Evolutionary conservation across 305 asterid genomes (phyloP).

Genomic region (Solanum hybrid): DNA sequence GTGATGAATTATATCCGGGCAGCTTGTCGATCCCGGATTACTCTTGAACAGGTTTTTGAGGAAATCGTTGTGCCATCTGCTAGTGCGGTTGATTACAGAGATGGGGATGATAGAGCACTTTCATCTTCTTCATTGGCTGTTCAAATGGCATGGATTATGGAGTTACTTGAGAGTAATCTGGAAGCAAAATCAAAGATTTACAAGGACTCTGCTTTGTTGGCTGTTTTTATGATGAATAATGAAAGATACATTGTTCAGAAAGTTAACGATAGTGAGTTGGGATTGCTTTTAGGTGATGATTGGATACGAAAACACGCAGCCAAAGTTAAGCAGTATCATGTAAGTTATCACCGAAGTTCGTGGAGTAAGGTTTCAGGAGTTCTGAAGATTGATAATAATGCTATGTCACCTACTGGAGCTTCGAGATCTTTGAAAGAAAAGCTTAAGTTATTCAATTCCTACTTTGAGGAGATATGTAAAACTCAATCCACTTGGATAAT

Average conservation of each 20-base stretch:
- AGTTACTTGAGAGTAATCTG: not conserved
- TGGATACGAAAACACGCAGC: slow-evolving; percentile 76
- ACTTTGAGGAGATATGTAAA: slow-evolving; percentile 71
- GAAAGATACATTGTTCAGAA: not conserved
- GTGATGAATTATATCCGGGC: not conserved
- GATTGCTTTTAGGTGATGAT: slow-evolving; percentile 71
- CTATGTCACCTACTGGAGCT: slow-evolving; percentile 47
- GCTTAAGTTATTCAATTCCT: slow-evolving; percentile 61
- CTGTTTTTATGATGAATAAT: not conserved
- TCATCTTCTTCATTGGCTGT: not conserved
- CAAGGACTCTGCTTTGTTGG: not conserved
- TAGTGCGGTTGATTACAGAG: not conserved
- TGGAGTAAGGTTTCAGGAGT: slow-evolving; percentile 78
- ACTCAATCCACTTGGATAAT: slow-evolving; percentile 68
- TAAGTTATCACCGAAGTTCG: slow-evolving; percentile 70
- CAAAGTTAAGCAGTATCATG: slow-evolving; percentile 67
- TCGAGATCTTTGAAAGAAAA: slow-evolving; percentile 56
- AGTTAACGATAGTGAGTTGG: slow-evolving; percentile 36
- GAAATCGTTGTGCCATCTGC: not conserved
- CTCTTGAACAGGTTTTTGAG: not conserved
- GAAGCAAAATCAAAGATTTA: not conserved
- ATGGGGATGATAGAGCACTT: not conserved
- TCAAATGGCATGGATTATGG: not conserved
- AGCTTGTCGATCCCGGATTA: not conserved
- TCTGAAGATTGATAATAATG: slow-evolving; percentile 41